Evolutionary conservation across 176 grass and related monocot species (phyloP), one percentile per base, ranked within the genome.

Genomic region (Oryza glumipatula): DNA sequence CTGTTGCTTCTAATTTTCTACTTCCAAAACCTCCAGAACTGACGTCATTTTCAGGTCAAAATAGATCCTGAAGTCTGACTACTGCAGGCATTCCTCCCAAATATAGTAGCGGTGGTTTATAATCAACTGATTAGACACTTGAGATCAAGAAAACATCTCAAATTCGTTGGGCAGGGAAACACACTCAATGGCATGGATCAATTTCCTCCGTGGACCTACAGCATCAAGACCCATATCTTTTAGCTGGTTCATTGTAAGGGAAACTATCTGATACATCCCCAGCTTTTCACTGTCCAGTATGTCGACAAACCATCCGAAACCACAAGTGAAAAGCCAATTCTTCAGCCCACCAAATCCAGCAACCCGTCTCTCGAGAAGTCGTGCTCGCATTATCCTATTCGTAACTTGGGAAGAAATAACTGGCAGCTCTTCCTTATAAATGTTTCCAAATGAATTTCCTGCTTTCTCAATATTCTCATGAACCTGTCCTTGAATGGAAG

Each of bases 161-260:
- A 54, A 69, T 10, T 75, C 28, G 11, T 45, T 5, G 3, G 79
- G 86, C 3, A 14, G 44, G 74, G 74, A 80, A 32, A 92, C 65
- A 80, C 64, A 47, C 44, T 92, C 86, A 44, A 92, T 88, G 44
- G 90, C 82, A 71, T 92, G 79, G 5, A 92, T 83, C 54, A 92
- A 76, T 82, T 92, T 92, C 80, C 90, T 89, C 60, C 83, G 83
- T 67, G 86, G 90, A 79, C 90, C 90, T 63, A 92, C 86, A n/a
- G 90, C 90, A 86, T 52, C 44, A 64, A 85, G 48, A 16, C 86
- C 90, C 86, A 88, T 92, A 17, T 86, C 88, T 83, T 92, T 92
- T 51, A 92, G 90, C 63, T 92, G 78, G 49, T 60, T 86, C 86
- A 89, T 92, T 56, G 83, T 86, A 64, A 92, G 83, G 47, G 83